Evolutionary conservation across 2,329 filamentous ascomycete species (phyloP).

Genomic region (Arthrobotrys iridis): DNA sequence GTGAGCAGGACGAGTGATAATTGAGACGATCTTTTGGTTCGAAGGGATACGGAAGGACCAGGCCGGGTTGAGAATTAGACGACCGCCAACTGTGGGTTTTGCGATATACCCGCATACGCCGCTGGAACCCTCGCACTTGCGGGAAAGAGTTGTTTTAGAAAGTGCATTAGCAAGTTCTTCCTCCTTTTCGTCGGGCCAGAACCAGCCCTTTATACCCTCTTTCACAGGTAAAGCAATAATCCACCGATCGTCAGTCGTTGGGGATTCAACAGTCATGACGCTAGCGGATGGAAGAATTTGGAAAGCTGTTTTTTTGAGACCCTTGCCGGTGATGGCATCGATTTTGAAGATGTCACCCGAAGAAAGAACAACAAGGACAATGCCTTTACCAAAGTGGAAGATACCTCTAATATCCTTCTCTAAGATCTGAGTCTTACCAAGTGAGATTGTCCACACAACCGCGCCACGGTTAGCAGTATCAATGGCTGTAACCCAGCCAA

Average conservation of each 20-base stretch:
- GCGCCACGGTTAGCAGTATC: constrained; percentile 78
- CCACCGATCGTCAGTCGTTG: constrained; percentile 55
- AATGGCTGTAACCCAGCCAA: constrained; percentile 81
- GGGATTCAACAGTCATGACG: constrained; percentile 41
- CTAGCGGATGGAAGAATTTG: constrained; percentile 35
- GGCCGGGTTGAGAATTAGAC: constrained; percentile 60
- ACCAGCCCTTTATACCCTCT: constrained; percentile 47
- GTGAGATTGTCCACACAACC: constrained; percentile 75
- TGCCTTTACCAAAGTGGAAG: constrained; percentile 68
- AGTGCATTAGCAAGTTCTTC: constrained; percentile 59
- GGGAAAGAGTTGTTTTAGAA: constrained; percentile 20
- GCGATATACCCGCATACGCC: constrained; percentile 44
- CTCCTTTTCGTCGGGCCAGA: constrained; percentile 56
- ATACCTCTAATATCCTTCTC: constrained; percentile 73
- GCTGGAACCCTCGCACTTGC: constrained; percentile 24
- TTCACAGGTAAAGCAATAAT: constrained; percentile 50
- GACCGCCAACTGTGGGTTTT: constrained; percentile 60
- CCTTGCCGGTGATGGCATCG: constrained; percentile 63
- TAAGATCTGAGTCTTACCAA: constrained; percentile 69
- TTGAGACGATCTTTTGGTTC: constrained; percentile 74
- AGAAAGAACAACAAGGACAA: constrained; percentile 70
- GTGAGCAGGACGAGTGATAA: constrained; percentile 75
- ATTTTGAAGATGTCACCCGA: constrained; percentile 71
- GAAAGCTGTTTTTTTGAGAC: constrained; percentile 59
- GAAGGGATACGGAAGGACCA: constrained; percentile 79